Conservation (phyloP, 73 alveolate species). For the Paramecium caudatum region DNA sequence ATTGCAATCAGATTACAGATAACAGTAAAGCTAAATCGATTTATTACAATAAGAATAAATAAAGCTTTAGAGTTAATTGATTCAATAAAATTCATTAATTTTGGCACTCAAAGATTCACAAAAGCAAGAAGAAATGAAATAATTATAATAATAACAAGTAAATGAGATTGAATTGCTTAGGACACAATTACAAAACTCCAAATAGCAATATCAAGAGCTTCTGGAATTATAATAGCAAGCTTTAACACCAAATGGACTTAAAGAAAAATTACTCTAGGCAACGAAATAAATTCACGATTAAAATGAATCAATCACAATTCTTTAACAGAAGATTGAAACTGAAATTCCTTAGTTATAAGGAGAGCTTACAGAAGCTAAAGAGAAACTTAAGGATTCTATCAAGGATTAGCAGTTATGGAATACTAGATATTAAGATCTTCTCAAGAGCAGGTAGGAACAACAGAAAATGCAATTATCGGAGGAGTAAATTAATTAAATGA, state of each 20-base stretch:
- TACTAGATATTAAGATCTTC: neutral
- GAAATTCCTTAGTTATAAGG: conserved; percentile 4
- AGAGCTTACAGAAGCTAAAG: neutral
- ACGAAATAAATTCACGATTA: neutral
- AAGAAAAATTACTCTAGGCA: neutral
- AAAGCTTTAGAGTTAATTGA: neutral
- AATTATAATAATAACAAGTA: neutral
- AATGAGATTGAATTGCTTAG: neutral
- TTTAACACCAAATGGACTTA: conserved; percentile 31
- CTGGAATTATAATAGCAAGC: neutral
- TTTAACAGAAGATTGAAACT: neutral
- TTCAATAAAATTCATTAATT: neutral
- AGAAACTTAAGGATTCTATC: neutral
- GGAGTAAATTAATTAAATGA: no score
- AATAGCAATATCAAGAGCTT: conserved; percentile 1
- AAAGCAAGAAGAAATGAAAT: neutral
- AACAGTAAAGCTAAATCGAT: neutral
- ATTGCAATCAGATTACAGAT: neutral
- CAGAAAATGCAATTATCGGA: no score
- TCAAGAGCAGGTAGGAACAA: neutral
- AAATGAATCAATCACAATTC: neutral
- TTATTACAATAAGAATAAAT: neutral
- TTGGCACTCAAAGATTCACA: neutral
- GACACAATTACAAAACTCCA: neutral
- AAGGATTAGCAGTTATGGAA: conserved; percentile 4